Evolutionary conservation across 306 rosid species (phyloP), one percentile per base, ranked within the genome.

Genomic region (Citrullus amarus): DNA sequence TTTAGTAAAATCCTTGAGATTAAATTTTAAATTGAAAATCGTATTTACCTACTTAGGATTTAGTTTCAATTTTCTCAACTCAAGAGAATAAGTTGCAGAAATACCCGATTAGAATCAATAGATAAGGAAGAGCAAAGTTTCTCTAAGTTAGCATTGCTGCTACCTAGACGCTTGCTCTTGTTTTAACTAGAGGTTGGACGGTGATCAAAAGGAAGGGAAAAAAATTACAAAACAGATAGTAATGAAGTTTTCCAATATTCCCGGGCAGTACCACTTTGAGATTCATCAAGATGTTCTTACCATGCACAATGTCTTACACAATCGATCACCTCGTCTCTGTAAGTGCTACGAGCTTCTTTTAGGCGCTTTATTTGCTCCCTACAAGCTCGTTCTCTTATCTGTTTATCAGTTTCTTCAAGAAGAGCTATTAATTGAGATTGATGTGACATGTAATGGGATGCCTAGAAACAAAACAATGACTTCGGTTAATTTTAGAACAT

Each of bases 321-420:
- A 43, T 90, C 90, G 15, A 87, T 81, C 56, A 93, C 94, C 82
- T 90, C 97, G 81, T 89, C 94, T 79, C 91, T 88, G 81, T 92
- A 90, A 72, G 84, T 84, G 77, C 88, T 90, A 39, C 97, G 94
- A 79, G 91, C 91, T 88, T 93, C 97, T 88, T 93, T 93, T 88
- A 87, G 78, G 36, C 86, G 91, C 88, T 87, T 90, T 76, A 90
- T 77, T 81, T 90, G 88, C 85, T 87, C 93, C 51, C 51, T 59
- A 78, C 86, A 86, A 51, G 86, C 76, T 81, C 92, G 78, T 70
- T 90, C 98, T 85, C 91, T 86, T 70, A 93, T 88, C 86, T 93
- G 94, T 81, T 84, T 93, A 87, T 93, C 97, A 82, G 93, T 88
- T 90, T 93, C 96, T 81, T 90, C 96, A 56, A 90, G 84, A 17